phyloP scores from a whole-genome alignment of 345 rosid species.

The Lumnitzera littorea region DNA sequence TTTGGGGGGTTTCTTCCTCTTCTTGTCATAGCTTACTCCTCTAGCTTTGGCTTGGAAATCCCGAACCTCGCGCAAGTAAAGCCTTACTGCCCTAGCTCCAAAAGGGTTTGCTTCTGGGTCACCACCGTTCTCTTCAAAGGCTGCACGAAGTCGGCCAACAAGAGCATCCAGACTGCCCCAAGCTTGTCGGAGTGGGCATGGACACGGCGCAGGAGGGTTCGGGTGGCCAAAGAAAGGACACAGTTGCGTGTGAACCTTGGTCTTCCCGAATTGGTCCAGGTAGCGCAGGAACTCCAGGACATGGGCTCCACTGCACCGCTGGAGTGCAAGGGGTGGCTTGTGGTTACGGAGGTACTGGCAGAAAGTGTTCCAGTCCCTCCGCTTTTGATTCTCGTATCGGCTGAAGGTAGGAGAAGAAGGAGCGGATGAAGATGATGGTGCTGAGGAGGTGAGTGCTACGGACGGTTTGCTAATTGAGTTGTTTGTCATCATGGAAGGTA shows the following conservation, averaged over 20 bases:
- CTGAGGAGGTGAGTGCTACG: too few species aligned
- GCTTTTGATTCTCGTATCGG: slow-evolving; percentile 93
- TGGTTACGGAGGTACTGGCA: slow-evolving; percentile 91
- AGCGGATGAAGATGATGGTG: slow-evolving; percentile 32
- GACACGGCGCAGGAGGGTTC: slow-evolving; percentile 91
- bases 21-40: slow-evolving; percentile 91
- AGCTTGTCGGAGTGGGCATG: slow-evolving; percentile 95
- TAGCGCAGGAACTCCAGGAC: slow-evolving; percentile 90
- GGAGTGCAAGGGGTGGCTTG: slow-evolving; percentile 74
- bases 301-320: slow-evolving; percentile 91
- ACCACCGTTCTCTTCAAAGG: slow-evolving; percentile 93
- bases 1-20: slow-evolving; percentile 43
- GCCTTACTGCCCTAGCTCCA: slow-evolving; percentile 92
- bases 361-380: slow-evolving; percentile 94
- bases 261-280: slow-evolving; percentile 90
- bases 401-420: slow-evolving; percentile 50
- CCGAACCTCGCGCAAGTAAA: slow-evolving; percentile 82
- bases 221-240: slow-evolving; percentile 95
- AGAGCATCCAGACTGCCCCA: slow-evolving; percentile 98
- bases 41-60: slow-evolving; percentile 87
- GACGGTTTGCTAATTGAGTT: too few species aligned
- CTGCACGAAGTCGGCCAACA: slow-evolving; percentile 89
- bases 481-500: too few species aligned
- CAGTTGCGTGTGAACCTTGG: slow-evolving; percentile 74
- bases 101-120: slow-evolving; percentile 92